Conservation (phyloP, 2,329 filamentous ascomycete species). For the Phaeophleospora eucalypticola region DNA sequence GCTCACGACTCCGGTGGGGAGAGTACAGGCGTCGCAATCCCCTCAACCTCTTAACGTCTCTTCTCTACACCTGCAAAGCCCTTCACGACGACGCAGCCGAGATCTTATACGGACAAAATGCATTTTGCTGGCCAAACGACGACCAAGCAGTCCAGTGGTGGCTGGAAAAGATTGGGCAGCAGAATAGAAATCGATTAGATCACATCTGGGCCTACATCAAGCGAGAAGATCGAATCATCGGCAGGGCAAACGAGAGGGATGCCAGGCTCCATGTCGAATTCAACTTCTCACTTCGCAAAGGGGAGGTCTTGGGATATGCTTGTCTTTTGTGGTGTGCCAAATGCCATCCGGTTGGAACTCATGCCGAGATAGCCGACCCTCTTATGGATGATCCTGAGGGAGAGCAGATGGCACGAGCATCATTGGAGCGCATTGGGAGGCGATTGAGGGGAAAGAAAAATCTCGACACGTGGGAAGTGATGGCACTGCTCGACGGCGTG, state of each 20-base stretch:
- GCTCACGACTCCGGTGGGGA: too few relatives aligned
- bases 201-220: background rate
- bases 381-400: background rate
- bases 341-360: too few relatives aligned
- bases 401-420: background rate
- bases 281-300: background rate
- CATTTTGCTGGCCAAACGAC: background rate
- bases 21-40: too few relatives aligned
- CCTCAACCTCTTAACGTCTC: background rate
- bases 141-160: background rate
- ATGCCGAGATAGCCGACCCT: background rate
- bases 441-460: background rate
- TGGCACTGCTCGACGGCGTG: background rate
- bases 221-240: background rate
- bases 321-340: too few relatives aligned
- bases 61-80: background rate
- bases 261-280: background rate
- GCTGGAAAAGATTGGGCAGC: background rate
- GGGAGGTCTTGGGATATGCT: background rate
- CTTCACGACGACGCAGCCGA: background rate
- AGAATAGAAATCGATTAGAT: background rate
- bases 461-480: background rate
- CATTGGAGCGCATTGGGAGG: background rate
- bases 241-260: background rate
- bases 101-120: background rate